Base-by-base conservation (phyloP, 306 rosid species). In the Abrus pulchellus region DNA sequence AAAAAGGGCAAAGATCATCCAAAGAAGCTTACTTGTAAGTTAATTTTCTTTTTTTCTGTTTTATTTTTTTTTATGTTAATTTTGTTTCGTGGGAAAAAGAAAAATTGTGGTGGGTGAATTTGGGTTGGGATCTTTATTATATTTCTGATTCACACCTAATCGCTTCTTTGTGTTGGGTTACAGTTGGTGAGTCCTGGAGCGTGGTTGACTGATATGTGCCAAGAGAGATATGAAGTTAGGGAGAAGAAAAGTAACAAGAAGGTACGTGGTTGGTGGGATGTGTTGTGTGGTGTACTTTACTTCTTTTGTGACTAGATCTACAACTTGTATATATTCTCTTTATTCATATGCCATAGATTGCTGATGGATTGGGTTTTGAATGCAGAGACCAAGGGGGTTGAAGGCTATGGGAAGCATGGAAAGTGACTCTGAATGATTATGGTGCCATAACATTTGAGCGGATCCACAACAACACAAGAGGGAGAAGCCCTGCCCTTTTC, bases 121-220 rank as follows among this genome's bases (percentile, higher is more conserved):
- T 80, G 75, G 68, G 40, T 49, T 33, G 27, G 38, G 80, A 83
- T 83, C 77, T 83, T 77, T 12, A 50, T 80, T 79, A 33, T 48
- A 7, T 20, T 20, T 20, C 20, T 20, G 20, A 20, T 2, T 83
- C 10, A 28, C 5, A 41, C 44, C 72, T 82, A 62, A 53, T 5
- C 68, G 49, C 40, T 47, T 45, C 38, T 45, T 45, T 55, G 56
- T 82, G 48, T 53, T 77, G 45, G 82, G 34, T 34, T 55, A 44
- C 82, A 92, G 97, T 79, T 86, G 94, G 94, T 92, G 86, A 92
- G 97, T 20, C 97, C 97, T 13, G 97, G 97, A 4, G 97, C 94
- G 9, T 92, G 97, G 97, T 88, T 92, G 85, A 90, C 86, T 75
- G 97, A 92, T 67, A 92, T 92, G 97, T 89, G 93, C 87, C 94